phyloP scores from a whole-genome alignment of 768 basidiomycete genomes.

The Termitomyces sp. region DNA sequence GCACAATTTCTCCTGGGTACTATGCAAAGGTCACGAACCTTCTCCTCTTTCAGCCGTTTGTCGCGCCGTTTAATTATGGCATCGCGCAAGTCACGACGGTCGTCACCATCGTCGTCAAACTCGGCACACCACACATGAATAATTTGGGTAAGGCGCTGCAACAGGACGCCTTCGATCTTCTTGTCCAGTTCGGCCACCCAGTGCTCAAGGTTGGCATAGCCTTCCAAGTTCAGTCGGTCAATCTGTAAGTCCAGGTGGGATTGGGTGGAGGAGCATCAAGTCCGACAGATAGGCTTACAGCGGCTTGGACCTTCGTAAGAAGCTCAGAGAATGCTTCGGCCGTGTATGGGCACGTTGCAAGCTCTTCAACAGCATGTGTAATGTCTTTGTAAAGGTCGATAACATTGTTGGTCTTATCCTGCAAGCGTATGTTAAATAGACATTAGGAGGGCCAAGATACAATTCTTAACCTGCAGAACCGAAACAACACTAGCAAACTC shows the following conservation, averaged over 20 bases:
- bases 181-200: conserved; percentile 86
- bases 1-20: background rate
- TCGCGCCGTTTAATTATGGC: conserved; percentile 63
- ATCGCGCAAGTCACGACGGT: conserved; percentile 54
- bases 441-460: background rate
- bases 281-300: conserved; percentile 41
- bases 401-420: conserved; percentile 94
- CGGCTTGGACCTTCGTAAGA: conserved; percentile 76
- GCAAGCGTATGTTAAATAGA: conserved; percentile 5
- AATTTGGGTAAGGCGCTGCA: conserved; percentile 69
- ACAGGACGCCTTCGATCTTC: conserved; percentile 76
- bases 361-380: conserved; percentile 76
- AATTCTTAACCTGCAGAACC: conserved; percentile 64
- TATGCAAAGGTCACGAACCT: conserved; percentile 37
- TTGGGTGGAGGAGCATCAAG: background rate
- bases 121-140: conserved; percentile 86
- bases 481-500: conserved; percentile 95
- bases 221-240: conserved; percentile 92
- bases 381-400: conserved; percentile 91
- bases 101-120: conserved; percentile 75
- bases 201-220: conserved; percentile 88
- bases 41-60: conserved; percentile 74
- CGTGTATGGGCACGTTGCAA: conserved; percentile 83
- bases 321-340: conserved; percentile 77
- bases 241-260: conserved; percentile 44